phyloP scores from a whole-genome alignment of 176 grass and related monocot species.

The Phyllostachys edulis region DNA sequence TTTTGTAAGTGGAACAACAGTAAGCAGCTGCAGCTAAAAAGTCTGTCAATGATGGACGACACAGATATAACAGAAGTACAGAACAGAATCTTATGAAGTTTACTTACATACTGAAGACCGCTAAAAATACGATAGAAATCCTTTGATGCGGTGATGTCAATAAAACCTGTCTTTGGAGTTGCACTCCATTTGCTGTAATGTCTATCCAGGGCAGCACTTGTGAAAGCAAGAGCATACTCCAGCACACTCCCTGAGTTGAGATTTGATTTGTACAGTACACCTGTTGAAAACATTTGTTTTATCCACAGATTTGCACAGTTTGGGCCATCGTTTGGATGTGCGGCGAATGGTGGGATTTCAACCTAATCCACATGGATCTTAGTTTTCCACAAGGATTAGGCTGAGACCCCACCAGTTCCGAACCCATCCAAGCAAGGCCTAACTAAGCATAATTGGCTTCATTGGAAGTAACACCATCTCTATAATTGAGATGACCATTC shows the following conservation, averaged over 20 bases:
- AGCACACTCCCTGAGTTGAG: constrained; percentile 82
- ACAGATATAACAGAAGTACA: neutral
- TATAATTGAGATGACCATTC: constrained; percentile 12
- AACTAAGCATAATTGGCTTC: constrained; percentile 15
- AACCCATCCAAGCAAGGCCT: constrained; percentile 16
- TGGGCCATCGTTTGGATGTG: neutral
- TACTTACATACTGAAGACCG: constrained; percentile 89
- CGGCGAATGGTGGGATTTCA: neutral
- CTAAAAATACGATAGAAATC: constrained; percentile 98
- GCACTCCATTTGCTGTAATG: constrained; percentile 99
- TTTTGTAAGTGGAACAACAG: neutral
- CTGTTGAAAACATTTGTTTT: constrained; percentile 35
- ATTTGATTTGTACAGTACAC: constrained; percentile 86
- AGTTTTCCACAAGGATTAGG: constrained; percentile 25
- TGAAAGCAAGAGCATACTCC: constrained; percentile 98
- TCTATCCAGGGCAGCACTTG: constrained; percentile 92
- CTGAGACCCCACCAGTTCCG: neutral
- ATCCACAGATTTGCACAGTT: neutral
- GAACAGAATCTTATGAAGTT: neutral
- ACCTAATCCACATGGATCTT: constrained; percentile 12
- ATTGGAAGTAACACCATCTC: constrained; percentile 1
- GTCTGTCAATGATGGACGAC: neutral
- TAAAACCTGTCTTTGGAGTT: constrained; percentile 94
- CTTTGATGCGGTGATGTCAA: constrained; percentile 96
- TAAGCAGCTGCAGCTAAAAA: constrained; percentile 12